phyloP scores from a whole-genome alignment of 805 yeast species.

The Saturnispora bothae region DNA sequence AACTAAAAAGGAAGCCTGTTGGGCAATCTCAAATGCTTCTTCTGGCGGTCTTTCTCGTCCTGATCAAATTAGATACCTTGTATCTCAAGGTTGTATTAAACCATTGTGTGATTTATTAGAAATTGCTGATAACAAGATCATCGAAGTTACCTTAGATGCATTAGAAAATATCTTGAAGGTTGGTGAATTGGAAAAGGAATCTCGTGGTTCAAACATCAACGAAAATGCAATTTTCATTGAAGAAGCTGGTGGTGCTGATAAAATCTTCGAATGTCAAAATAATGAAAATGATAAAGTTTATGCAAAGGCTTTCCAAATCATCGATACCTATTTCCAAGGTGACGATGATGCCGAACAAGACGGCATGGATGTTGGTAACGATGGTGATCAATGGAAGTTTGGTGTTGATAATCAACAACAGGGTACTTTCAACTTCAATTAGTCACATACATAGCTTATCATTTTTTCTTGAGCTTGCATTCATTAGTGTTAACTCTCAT shows the following conservation, averaged over 20 bases:
- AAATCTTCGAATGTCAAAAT: slow-evolving; percentile 84
- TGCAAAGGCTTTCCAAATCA: slow-evolving; percentile 79
- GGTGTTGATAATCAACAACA: slow-evolving; percentile 51
- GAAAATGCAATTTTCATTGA: slow-evolving; percentile 87
- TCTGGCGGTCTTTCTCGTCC: slow-evolving; percentile 91
- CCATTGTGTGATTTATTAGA: slow-evolving; percentile 89
- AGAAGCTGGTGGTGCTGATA: slow-evolving; percentile 98
- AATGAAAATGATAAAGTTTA: slow-evolving; percentile 89
- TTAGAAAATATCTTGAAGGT: slow-evolving; percentile 86
- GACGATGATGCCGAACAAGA: slow-evolving; percentile 47
- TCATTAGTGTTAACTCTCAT: too few species aligned
- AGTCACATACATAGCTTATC: too few species aligned
- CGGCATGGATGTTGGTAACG: slow-evolving; percentile 46
- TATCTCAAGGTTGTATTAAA: slow-evolving; percentile 91
- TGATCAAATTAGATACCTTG: slow-evolving; percentile 87
- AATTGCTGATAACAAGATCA: slow-evolving; percentile 81
- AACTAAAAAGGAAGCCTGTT: slow-evolving; percentile 97
- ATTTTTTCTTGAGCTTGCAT: too few species aligned
- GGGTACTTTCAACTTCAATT: slow-evolving; percentile 40
- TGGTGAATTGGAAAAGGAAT: slow-evolving; percentile 88
- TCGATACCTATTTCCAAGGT: slow-evolving; percentile 88
- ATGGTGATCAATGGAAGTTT: slow-evolving; percentile 79
- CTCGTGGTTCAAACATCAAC: slow-evolving; percentile 57
- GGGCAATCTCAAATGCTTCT: slow-evolving; percentile 98
- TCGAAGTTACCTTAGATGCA: slow-evolving; percentile 92